Conservation (phyloP, 208 protist genomes). For the Leishmania major region DNA sequence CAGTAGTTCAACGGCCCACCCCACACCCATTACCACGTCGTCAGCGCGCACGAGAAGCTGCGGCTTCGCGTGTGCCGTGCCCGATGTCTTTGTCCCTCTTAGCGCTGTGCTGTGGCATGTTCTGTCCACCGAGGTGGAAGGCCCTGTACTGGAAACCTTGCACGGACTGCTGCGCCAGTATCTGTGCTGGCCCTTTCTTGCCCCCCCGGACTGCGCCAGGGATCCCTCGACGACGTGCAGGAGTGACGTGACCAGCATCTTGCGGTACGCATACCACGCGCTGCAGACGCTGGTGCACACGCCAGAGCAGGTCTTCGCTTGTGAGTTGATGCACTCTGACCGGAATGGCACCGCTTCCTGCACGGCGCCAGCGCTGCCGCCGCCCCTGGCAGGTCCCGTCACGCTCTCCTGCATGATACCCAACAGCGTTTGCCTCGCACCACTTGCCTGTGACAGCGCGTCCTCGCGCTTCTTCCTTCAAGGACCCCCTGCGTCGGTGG, state of each 20-base stretch:
- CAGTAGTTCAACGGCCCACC: neutral
- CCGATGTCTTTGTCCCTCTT: constrained; percentile 8
- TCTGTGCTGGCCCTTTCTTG: constrained; percentile 8
- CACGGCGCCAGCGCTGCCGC: neutral
- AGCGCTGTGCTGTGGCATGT: constrained; percentile 52
- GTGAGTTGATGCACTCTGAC: neutral
- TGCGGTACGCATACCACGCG: neutral
- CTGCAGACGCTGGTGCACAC: constrained; percentile 1
- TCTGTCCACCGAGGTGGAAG: constrained; percentile 58
- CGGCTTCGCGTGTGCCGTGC: neutral
- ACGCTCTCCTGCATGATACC: constrained; percentile 18
- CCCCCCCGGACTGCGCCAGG: neutral
- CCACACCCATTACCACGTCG: neutral
- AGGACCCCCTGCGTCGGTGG: neutral
- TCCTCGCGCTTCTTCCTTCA: constrained; percentile 21
- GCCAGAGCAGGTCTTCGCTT: constrained; percentile 13
- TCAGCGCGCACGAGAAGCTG: neutral
- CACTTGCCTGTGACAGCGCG: neutral
- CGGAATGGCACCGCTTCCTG: neutral
- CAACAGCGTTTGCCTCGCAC: neutral
- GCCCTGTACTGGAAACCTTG: constrained; percentile 30
- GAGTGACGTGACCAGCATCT: neutral
- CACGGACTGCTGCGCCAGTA: constrained; percentile 34
- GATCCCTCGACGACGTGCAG: neutral
- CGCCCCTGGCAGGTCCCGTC: constrained; percentile 5